phyloP scores from a whole-genome alignment of 2,329 filamentous ascomycete genomes.

The Fusarium hostae region DNA sequence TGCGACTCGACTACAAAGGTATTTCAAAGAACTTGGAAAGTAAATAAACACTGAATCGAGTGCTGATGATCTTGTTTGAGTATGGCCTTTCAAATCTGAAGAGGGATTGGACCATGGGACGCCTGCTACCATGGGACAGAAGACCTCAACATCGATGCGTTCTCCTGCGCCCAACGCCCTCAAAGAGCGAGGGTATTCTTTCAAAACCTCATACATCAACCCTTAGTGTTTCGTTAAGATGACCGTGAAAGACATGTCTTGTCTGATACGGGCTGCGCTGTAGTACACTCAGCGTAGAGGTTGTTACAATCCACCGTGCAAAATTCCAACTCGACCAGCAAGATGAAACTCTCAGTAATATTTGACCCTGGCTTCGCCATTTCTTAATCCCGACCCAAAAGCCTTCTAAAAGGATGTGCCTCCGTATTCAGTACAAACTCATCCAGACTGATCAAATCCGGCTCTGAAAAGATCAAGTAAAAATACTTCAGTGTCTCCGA shows the following conservation, averaged over 20 bases:
- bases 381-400: background rate
- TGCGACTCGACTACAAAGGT: background rate
- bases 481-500: constrained; percentile 82
- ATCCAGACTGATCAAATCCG: constrained; percentile 72
- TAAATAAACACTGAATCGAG: fast-evolving
- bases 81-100: background rate
- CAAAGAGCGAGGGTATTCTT: constrained; percentile 59
- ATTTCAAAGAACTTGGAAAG: background rate
- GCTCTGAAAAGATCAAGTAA: constrained; percentile 75
- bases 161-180: background rate
- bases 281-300: background rate
- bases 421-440: constrained; percentile 72
- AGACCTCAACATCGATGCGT: background rate
- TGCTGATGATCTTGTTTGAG: fast-evolving
- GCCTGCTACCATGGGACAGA: background rate
- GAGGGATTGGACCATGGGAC: background rate
- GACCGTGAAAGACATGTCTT: background rate
- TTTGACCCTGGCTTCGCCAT: fast-evolving
- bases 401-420: constrained; percentile 55
- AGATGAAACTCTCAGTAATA: background rate
- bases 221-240: fast-evolving
- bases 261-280: background rate
- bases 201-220: background rate
- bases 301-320: fast-evolving
- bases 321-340: background rate